These are phyloP conservation scores for Clavispora fructus DNA, from an alignment of 805 yeast species.

Conservation along the genomic window DNA sequence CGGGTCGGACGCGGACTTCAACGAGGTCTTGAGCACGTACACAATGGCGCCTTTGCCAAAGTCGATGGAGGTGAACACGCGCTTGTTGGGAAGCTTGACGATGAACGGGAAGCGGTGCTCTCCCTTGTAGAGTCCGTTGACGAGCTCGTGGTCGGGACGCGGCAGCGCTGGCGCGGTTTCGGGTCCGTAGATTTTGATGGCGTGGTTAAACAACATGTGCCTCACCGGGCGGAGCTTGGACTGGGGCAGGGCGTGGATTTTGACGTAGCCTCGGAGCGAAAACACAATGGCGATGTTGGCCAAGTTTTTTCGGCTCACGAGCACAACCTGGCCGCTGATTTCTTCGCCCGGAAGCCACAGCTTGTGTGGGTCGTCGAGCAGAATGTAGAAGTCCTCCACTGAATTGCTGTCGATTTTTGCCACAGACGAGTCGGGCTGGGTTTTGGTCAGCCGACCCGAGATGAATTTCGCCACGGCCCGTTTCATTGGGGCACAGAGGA, in stretches of 20 bases:
- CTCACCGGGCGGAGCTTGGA: conserved; percentile 50
- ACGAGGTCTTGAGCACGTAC: conserved; percentile 55
- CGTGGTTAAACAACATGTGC: conserved; percentile 51
- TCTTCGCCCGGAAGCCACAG: conserved; percentile 78
- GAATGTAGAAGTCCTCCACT: conserved; percentile 63
- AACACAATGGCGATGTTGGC: conserved; percentile 50
- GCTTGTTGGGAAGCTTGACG: conserved; percentile 70
- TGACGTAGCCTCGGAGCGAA: conserved; percentile 52
- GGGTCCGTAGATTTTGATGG: conserved; percentile 53
- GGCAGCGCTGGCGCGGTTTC: conserved; percentile 1
- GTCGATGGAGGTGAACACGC: conserved; percentile 67
- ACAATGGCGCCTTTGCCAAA: conserved; percentile 83
- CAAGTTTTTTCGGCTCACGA: conserved; percentile 51
- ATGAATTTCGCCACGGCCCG: conserved; percentile 46
- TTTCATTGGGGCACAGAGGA: conserved; percentile 30
- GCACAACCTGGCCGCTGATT: conserved; percentile 57
- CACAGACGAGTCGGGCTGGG: conserved; percentile 8
- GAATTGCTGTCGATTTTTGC: conserved; percentile 33
- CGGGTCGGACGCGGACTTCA: conserved; percentile 9
- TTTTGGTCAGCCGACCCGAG: conserved; percentile 17
- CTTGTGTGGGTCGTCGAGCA: conserved; percentile 69
- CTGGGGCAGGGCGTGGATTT: conserved; percentile 48
- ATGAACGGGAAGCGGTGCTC: conserved; percentile 86
- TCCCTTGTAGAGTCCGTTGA: conserved; percentile 63
- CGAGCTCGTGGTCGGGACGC: conserved; percentile 15